phyloP scores from a whole-genome alignment of 2,329 filamentous ascomycete genomes.

The Phaeoacremonium minimum region DNA sequence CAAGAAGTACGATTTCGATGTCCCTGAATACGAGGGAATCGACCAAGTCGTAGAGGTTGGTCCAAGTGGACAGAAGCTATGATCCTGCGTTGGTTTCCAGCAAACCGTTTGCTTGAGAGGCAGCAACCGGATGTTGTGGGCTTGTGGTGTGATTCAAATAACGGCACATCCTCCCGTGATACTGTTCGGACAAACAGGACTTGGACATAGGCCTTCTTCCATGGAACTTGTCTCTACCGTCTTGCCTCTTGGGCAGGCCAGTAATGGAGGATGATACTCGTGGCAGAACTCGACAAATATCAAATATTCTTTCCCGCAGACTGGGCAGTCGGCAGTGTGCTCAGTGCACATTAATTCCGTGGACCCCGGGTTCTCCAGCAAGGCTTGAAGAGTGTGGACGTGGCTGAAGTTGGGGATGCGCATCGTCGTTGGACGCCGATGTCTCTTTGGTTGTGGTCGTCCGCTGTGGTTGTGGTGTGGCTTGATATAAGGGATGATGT shows the following conservation, averaged over 20 bases:
- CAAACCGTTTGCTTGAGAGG: too few relatives aligned
- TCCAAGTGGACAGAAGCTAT: conserved; percentile 47
- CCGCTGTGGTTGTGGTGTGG: conserved; percentile 1
- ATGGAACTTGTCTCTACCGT: conserved; percentile 35
- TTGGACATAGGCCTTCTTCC: conserved; percentile 52
- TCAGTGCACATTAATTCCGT: conserved; percentile 53
- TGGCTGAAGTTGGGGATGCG: conserved; percentile 1
- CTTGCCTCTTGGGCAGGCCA: conserved; percentile 42
- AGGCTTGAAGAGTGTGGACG: conserved; percentile 10
- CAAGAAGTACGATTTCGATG: conserved; percentile 78
- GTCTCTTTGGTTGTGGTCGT: too few relatives aligned
- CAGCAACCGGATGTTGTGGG: too few relatives aligned
- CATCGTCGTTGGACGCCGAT: conserved; percentile 5
- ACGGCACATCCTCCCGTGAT: conserved; percentile 49
- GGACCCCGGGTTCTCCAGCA: conserved; percentile 2
- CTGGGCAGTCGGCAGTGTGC: conserved; percentile 52
- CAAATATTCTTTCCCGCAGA: conserved; percentile 56
- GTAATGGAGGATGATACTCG: conserved; percentile 42
- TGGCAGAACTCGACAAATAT: conserved; percentile 54
- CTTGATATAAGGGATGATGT: neutral
- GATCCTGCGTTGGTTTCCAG: conserved; percentile 12
- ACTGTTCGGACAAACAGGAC: conserved; percentile 55
- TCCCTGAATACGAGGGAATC: conserved; percentile 78
- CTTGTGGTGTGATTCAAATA: conserved; percentile 34
- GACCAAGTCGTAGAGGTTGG: conserved; percentile 84